A percentile compares a stretch with the other conserved stretches of the same genome.
phyloP scores from a whole-genome alignment of 1,139 yeast species.

The Geotrichum carabidarum region DNA sequence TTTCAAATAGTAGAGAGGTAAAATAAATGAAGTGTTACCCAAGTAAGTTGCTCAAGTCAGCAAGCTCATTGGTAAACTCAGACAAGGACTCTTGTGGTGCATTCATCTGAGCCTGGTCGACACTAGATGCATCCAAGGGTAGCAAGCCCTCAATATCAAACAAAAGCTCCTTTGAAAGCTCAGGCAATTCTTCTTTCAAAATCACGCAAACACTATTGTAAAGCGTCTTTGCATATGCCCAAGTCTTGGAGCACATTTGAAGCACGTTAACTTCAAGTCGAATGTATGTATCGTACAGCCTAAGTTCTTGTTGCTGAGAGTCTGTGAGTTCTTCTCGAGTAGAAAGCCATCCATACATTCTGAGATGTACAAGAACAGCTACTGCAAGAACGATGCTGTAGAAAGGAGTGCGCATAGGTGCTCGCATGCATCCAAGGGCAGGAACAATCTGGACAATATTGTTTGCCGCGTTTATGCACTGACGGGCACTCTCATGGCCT shows the following conservation, averaged over 20 bases:
- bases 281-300: constrained; percentile 11
- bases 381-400: constrained; percentile 15
- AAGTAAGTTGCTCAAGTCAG: constrained; percentile 12
- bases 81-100: constrained; percentile 1
- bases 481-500: background rate
- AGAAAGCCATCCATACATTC: constrained; percentile 14
- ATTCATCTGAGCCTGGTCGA: background rate
- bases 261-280: constrained; percentile 10
- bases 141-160: constrained; percentile 6
- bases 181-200: constrained; percentile 18
- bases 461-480: constrained; percentile 18
- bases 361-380: constrained; percentile 19
- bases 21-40: background rate
- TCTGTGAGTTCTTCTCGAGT: background rate
- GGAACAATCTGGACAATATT: constrained; percentile 13
- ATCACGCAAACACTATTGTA: constrained; percentile 16
- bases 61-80: constrained; percentile 16
- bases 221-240: constrained; percentile 15
- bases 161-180: constrained; percentile 10
- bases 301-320: constrained; percentile 3
- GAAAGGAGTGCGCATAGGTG: constrained; percentile 13
- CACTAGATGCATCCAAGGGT: background rate
- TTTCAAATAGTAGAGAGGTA: background rate
- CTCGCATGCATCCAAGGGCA: constrained; percentile 10
- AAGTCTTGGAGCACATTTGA: constrained; percentile 8